Conservation (phyloP, 164 flowering plant genomes). For the Dillenia turbinata region DNA sequence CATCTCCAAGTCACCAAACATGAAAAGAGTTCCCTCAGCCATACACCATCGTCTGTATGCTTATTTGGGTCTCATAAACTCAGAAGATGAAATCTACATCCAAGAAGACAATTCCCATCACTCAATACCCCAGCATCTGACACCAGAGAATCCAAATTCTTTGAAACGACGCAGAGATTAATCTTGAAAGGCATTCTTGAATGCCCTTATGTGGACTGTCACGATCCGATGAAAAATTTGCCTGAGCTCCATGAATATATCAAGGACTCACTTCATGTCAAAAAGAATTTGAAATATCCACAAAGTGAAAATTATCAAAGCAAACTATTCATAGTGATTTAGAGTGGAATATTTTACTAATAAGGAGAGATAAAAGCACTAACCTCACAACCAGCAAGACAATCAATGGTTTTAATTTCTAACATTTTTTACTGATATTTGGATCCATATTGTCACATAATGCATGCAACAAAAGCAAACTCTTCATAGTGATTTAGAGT, state of each 20-base stretch:
- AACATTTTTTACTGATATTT: constrained; percentile 28
- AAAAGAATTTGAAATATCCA: neutral
- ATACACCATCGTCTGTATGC: too few relatives aligned
- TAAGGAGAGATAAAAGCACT: constrained; percentile 3
- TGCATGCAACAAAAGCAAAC: constrained; percentile 57
- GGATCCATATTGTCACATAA: constrained; percentile 41
- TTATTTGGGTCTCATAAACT: too few relatives aligned
- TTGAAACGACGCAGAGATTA: neutral
- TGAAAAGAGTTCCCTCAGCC: too few relatives aligned
- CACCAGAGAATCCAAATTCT: neutral
- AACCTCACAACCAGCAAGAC: constrained; percentile 72
- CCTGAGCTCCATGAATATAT: constrained; percentile 26
- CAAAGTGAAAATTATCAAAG: too few relatives aligned
- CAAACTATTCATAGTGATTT: too few relatives aligned
- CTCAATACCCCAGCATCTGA: neutral
- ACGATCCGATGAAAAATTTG: constrained; percentile 17
- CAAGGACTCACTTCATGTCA: constrained; percentile 20
- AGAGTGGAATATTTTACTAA: too few relatives aligned
- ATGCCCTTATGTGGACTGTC: constrained; percentile 18
- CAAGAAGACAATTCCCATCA: neutral
- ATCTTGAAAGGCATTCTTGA: constrained; percentile 41
- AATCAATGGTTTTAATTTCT: constrained; percentile 72
- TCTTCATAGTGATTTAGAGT: too few relatives aligned
- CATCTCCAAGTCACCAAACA: too few relatives aligned
- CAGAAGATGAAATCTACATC: too few relatives aligned